phyloP scores from a whole-genome alignment of 441 rosid genomes.

The Bocquillonia castaneifolia region DNA sequence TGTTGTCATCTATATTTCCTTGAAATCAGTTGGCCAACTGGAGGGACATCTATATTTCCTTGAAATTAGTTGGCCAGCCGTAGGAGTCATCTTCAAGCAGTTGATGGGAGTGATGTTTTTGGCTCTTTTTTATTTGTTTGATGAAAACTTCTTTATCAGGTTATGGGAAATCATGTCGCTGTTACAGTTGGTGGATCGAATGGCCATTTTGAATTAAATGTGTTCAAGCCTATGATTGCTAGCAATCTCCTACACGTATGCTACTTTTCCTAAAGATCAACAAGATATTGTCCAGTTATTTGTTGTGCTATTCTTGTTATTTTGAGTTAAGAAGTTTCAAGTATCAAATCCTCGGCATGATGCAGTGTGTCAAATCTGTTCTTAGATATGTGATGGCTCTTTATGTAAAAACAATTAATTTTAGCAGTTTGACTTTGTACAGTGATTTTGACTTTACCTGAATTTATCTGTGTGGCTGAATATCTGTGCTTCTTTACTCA shows the following conservation, averaged over 20 bases:
- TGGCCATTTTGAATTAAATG: slow-evolving; percentile 93
- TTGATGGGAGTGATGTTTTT: background rate
- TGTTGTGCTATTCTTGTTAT: background rate
- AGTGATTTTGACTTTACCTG: background rate
- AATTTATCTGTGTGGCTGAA: background rate
- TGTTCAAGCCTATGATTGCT: slow-evolving; percentile 96
- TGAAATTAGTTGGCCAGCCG: slow-evolving; percentile 13
- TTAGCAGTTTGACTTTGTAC: background rate
- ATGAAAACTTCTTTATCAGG: slow-evolving; percentile 37
- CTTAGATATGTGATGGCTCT: background rate
- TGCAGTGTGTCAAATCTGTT: background rate
- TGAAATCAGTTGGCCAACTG: slow-evolving; percentile 14
- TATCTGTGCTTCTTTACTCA: background rate
- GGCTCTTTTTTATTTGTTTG: background rate
- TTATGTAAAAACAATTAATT: background rate
- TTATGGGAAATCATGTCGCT: slow-evolving; percentile 93
- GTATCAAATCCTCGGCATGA: background rate
- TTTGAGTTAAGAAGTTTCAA: background rate
- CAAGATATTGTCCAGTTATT: background rate
- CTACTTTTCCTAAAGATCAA: slow-evolving; percentile 7
- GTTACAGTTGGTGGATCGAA: slow-evolving; percentile 88
- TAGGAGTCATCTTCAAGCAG: background rate
- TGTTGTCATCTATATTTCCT: slow-evolving; percentile 18
- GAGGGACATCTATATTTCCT: slow-evolving; percentile 8
- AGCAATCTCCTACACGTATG: slow-evolving; percentile 77